Evolutionary conservation across 2,329 filamentous ascomycete species (phyloP), one percentile per base, ranked within the genome.

Genomic region (Sphaerostilbella broomeana): DNA sequence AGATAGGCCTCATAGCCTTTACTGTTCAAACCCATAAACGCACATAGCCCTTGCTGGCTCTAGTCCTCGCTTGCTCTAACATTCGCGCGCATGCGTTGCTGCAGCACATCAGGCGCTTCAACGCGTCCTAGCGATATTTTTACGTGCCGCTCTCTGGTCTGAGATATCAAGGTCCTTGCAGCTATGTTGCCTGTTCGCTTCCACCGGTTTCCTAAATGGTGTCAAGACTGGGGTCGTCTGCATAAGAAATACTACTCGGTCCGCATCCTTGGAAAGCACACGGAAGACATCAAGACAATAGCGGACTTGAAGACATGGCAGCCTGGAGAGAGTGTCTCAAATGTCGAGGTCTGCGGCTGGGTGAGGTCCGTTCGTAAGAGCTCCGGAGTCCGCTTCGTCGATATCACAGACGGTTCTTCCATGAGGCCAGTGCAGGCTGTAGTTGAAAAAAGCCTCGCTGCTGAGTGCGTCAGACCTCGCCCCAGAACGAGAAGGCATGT

Each of bases 321-420:
- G 27, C 70, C 74, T 21, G 32, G 38, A 8, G 16, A 34, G 17
- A 55, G 64, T 31, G 62, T 67, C 27, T 50, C 61, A n/a, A 59
- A 71, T 51, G 69, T 83, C 33, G 71, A 72, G 42, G 68, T 95
- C 51, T 75, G 84, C 57, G 90, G 89, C 45, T 90, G 84, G 66
- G 73, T 95, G 40, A 78, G 86, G 47, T 90, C 86, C 4, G 81
- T 95, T 44, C 77, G 90, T 46, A 85, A 86, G 59, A 88, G 94
- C 69, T 94, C 95, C 60, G 75, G 75, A 16, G 72, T 84, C 44
- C 81, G 84, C 5, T 97, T 98, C 64, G 82, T 89, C 37, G 77
- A 87, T 44, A 70, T 97, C 37, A 82, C 83, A 9, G 92, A 98
- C 68, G 92, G 92, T 30, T 94, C 88, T 10, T 87, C 84, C 28